Evolutionary conservation across 2,329 filamentous ascomycete species (phyloP).

Genomic region (Colletotrichum simmondsii): DNA sequence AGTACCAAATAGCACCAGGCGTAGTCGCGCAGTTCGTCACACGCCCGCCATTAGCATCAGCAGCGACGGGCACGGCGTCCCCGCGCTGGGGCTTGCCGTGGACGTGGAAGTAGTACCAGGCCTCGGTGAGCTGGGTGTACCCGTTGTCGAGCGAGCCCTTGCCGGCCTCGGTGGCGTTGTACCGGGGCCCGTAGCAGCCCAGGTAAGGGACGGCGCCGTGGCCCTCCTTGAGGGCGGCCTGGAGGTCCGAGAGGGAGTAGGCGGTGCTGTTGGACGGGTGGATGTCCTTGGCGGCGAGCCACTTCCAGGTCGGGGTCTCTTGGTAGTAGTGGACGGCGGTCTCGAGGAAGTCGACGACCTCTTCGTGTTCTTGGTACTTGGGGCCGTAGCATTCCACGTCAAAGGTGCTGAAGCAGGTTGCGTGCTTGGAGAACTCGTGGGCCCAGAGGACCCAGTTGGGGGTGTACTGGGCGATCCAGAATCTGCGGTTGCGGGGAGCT

Average conservation of each 20-base stretch:
- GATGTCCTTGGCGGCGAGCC: conserved; percentile 67
- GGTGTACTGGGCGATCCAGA: conserved; percentile 68
- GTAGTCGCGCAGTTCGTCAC: conserved; percentile 66
- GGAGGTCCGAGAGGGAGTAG: conserved; percentile 65
- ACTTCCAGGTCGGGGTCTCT: conserved; percentile 68
- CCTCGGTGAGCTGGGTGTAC: conserved; percentile 67
- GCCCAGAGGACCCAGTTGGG: conserved; percentile 72
- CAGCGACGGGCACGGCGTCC: conserved; percentile 54
- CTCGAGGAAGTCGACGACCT: conserved; percentile 72
- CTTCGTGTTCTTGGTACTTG: conserved; percentile 63
- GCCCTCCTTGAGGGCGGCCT: conserved; percentile 57
- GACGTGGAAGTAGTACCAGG: conserved; percentile 75
- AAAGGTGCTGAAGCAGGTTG: conserved; percentile 75
- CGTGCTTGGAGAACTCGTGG: conserved; percentile 76
- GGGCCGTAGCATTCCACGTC: conserved; percentile 73
- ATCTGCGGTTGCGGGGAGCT: neutral
- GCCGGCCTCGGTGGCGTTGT: conserved; percentile 69
- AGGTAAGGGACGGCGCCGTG: conserved; percentile 69
- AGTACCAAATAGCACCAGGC: conserved; percentile 64
- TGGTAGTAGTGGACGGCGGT: conserved; percentile 68
- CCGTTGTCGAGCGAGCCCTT: conserved; percentile 65
- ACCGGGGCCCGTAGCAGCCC: conserved; percentile 69
- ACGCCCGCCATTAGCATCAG: conserved; percentile 58
- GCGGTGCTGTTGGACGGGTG: conserved; percentile 67
- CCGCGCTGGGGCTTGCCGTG: conserved; percentile 66